phyloP scores from a whole-genome alignment of 2,329 filamentous ascomycete species.

The Cylindrodendrum hubeiense region DNA sequence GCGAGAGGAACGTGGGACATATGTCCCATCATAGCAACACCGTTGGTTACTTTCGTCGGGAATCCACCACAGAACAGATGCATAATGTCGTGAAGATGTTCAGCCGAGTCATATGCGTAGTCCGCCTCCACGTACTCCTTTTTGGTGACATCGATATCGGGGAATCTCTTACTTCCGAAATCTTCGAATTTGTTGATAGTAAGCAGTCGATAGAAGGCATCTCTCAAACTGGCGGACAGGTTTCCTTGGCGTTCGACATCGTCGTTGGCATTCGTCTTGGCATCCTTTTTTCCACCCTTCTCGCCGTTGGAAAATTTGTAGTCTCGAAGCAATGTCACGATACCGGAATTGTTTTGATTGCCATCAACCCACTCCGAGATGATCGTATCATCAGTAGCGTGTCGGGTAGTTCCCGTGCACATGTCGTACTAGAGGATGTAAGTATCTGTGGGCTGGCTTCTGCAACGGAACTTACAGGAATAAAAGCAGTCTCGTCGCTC shows the following conservation, averaged over 20 bases:
- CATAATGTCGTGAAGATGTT: conserved; percentile 1
- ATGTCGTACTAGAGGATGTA: neutral
- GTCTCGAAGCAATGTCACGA: neutral
- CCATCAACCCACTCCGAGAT: neutral
- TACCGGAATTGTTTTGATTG: neutral
- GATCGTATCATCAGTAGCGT: neutral
- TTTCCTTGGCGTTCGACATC: neutral
- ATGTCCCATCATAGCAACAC: conserved; percentile 3
- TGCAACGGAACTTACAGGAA: too few relatives aligned
- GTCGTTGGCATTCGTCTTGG: too few relatives aligned
- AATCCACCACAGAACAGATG: conserved; percentile 3
- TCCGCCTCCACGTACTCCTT: neutral
- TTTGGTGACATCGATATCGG: too few relatives aligned
- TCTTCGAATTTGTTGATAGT: conserved; percentile 4
- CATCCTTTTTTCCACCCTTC: too few relatives aligned
- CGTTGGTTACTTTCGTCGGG: neutral
- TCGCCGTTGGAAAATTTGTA: neutral
- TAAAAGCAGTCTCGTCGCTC: too few relatives aligned
- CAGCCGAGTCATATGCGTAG: neutral
- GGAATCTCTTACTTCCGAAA: conserved; percentile 6
- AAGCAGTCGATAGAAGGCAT: conserved; percentile 7
- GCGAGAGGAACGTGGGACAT: conserved; percentile 24
- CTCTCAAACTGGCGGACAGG: neutral
- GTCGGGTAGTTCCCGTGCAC: neutral
- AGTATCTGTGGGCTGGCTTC: too few relatives aligned